Percentiles rank a stretch among this genome's conserved stretches.
Evolutionary conservation across 352 stramenopile genomes (phyloP).

Genomic region (Pythium pyrilobum): DNA sequence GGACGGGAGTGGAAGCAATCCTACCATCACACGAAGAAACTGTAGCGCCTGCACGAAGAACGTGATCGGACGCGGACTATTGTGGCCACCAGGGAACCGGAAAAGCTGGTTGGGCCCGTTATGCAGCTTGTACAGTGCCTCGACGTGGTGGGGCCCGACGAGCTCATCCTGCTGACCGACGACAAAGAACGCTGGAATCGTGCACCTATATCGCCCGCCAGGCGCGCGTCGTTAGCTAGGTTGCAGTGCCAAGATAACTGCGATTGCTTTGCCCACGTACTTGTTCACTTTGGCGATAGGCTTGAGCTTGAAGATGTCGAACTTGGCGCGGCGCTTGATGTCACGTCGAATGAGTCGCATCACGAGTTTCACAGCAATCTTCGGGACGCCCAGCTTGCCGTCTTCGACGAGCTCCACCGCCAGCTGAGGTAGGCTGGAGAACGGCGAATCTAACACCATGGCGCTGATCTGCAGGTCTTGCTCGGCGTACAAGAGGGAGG

Average conservation of each 20-base stretch:
- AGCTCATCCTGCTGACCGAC: slow-evolving; percentile 74
- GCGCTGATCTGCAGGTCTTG: slow-evolving; percentile 53
- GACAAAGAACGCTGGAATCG: slow-evolving; percentile 73
- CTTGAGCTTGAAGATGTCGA: slow-evolving; percentile 87
- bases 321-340: slow-evolving; percentile 78
- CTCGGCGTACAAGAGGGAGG: slow-evolving; percentile 61
- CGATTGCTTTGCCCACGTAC: slow-evolving; percentile 19
- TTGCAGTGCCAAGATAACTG: slow-evolving; percentile 3
- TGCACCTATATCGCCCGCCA: too few species aligned
- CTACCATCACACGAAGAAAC: slow-evolving; percentile 78
- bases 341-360: slow-evolving; percentile 75
- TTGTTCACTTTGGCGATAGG: slow-evolving; percentile 68
- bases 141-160: slow-evolving; percentile 67
- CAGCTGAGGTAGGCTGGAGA: slow-evolving; percentile 67
- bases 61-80: slow-evolving; percentile 67
- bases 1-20: slow-evolving; percentile 52
- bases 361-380: slow-evolving; percentile 77
- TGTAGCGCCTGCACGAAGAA: slow-evolving; percentile 77
- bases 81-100: slow-evolving; percentile 75
- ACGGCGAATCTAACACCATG: slow-evolving; percentile 81
- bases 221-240: too few species aligned
- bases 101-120: slow-evolving; percentile 79
- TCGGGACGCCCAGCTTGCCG: slow-evolving; percentile 74
- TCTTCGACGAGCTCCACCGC: slow-evolving; percentile 76
- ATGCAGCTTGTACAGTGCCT: slow-evolving; percentile 65